Percentiles rank a stretch among this genome's conserved stretches.
Conservation (phyloP, 305 asterid genomes). For the Plantago lanceolata region DNA sequence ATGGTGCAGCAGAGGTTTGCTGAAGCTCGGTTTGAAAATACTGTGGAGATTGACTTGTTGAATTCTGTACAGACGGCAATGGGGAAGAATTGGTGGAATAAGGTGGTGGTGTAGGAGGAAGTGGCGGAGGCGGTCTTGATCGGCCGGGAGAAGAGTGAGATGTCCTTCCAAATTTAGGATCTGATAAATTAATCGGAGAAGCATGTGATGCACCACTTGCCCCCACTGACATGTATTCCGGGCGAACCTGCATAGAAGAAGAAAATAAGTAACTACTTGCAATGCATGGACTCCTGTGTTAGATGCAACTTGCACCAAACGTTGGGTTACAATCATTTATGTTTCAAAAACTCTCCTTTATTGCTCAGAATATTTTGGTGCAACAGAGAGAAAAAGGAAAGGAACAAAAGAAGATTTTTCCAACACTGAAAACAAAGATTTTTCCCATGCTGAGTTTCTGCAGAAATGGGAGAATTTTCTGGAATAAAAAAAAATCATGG, state of each 20-base stretch:
- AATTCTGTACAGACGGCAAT: constrained; percentile 38
- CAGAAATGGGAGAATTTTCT: background rate
- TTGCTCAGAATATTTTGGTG: background rate
- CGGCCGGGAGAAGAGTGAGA: constrained; percentile 58
- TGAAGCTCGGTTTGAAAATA: constrained; percentile 59
- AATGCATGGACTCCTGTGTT: background rate
- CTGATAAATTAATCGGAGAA: constrained; percentile 42
- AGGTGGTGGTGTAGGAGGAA: constrained; percentile 81
- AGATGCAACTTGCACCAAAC: background rate
- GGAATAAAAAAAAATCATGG: too few relatives aligned
- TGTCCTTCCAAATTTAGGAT: constrained; percentile 50
- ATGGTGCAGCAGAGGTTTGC: constrained; percentile 35
- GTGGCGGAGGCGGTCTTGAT: constrained; percentile 81
- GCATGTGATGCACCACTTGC: constrained; percentile 36
- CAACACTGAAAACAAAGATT: too few relatives aligned
- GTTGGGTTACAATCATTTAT: too few relatives aligned
- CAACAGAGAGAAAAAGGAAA: too few relatives aligned
- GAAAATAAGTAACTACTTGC: constrained; percentile 25
- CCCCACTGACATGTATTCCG: constrained; percentile 44
- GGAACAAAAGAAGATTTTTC: too few relatives aligned
- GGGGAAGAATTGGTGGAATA: constrained; percentile 45
- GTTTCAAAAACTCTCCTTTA: background rate
- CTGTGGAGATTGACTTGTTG: constrained; percentile 49
- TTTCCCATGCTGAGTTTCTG: too few relatives aligned
- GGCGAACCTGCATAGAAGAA: constrained; percentile 50